Evolutionary conservation across 768 basidiomycete species (phyloP).

Genomic region (Nidularia sp.): DNA sequence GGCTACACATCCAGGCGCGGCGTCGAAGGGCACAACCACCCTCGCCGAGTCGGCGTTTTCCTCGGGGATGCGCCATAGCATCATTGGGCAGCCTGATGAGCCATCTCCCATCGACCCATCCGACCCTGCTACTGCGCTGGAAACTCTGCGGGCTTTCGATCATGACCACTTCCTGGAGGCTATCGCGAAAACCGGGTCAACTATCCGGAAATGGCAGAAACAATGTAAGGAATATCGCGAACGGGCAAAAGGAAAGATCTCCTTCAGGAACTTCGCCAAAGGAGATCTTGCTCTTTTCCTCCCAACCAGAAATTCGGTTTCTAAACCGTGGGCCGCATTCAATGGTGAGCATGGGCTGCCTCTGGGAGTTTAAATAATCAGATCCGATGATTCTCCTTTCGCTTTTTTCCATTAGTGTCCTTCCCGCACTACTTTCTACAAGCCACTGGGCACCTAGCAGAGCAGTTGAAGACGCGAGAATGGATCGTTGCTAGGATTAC

Average conservation of each 20-base stretch:
- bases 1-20: constrained; percentile 45
- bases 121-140: constrained; percentile 67
- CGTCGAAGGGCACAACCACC: constrained; percentile 35
- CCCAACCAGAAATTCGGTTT: constrained; percentile 90
- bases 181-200: constrained; percentile 75
- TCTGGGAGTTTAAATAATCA: constrained; percentile 7
- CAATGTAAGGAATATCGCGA: constrained; percentile 96
- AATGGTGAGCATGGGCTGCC: constrained; percentile 68
- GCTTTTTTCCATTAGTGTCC: constrained; percentile 72
- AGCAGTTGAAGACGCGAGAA: constrained; percentile 86
- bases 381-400: constrained; percentile 33
- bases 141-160: constrained; percentile 69
- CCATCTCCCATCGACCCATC: constrained; percentile 77
- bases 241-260: constrained; percentile 93
- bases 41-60: constrained; percentile 50
- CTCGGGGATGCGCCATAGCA: constrained; percentile 47
- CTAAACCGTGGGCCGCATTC: constrained; percentile 97
- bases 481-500: constrained; percentile 96
- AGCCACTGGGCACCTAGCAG: constrained; percentile 79
- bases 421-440: constrained; percentile 98
- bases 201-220: constrained; percentile 95
- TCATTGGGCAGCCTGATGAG: constrained; percentile 52
- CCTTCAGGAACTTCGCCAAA: constrained; percentile 92
- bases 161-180: constrained; percentile 84
- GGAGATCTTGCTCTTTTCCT: constrained; percentile 95